Base-by-base conservation (phyloP, 768 basidiomycete genomes). In the Daedaleopsis sinensis region DNA sequence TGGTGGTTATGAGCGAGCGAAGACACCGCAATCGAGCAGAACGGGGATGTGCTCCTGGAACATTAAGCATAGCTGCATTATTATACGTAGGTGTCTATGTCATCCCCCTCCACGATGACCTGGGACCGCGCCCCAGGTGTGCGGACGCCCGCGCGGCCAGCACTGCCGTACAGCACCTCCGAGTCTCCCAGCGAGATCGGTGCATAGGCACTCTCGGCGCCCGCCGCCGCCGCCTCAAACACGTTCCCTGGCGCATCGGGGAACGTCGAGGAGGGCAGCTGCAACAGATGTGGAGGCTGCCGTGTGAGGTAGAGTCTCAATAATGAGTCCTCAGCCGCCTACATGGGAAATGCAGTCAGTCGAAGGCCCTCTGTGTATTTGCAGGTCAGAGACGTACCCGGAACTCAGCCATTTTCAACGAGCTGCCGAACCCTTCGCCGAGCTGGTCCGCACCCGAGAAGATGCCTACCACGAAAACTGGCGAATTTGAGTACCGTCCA, bases 381-480 rank as follows among this genome's bases (percentile, higher is more conserved):
- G n/a, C n/a, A 3, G 24, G 9, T 10, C 27, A 19, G 55, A 23
- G 21, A 75, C 85, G 55, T 74, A 94, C 94, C 59, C 96, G 81
- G 76, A 85, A 96, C 75, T 98, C 94, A 16, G 94, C 94, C 96
- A 98, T 98, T 73, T 85, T 88, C 57, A 98, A 77, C 3, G 93
- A 95, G 66, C 86, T 89, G 55, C 97, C 97, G 70, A 96, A 94
- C 15, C 96, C 95, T 75, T 99, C 96, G 6, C 96, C 94, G 2
- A 99, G 84, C 74, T 97, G 85, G 72, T 85, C 92, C 59, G 76
- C 80, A 43, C 87, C 94, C 23, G 87, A 92, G 73, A 85, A 98
- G 61, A 97, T 90, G 18, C 94, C 97, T n/a, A 96, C 90, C n/a
- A 97, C 90, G 73, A 91, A 99, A 42, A 96, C 83, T 1, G 97